Percentiles rank a stretch among this genome's conserved stretches.
phyloP scores from a whole-genome alignment of 169 alveolate genomes.

The Miamiensis avidus region DNA sequence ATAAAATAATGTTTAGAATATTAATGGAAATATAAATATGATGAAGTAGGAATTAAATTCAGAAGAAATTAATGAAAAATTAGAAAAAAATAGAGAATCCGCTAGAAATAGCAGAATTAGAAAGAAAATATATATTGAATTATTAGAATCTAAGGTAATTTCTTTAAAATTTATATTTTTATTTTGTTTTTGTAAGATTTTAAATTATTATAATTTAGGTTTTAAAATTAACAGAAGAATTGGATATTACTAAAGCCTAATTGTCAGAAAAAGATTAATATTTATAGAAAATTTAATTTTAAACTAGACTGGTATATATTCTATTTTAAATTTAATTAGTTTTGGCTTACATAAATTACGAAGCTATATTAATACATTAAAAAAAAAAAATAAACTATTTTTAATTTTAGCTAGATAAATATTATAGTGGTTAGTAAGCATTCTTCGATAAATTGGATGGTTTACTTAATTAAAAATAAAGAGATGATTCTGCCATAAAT shows the following conservation, averaged over 20 bases:
- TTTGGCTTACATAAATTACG: too few relatives aligned
- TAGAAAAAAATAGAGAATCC: conserved; percentile 43
- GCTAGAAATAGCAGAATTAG: conserved; percentile 50
- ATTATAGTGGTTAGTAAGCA: conserved; percentile 7
- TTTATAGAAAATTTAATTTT: conserved; percentile 25
- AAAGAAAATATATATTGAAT: conserved; percentile 48
- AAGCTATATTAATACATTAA: too few relatives aligned
- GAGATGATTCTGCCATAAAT: conserved; percentile 40
- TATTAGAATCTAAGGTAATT: conserved; percentile 27
- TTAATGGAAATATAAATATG: neutral
- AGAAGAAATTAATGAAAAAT: conserved; percentile 30
- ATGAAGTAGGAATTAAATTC: neutral
- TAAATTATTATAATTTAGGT: neutral
- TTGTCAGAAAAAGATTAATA: conserved; percentile 30
- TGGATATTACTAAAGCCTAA: conserved; percentile 28
- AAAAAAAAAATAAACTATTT: too few relatives aligned
- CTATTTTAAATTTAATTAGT: too few relatives aligned
- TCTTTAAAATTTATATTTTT: neutral
- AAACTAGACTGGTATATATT: conserved; percentile 27
- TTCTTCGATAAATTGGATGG: conserved; percentile 31
- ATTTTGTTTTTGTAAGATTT: neutral
- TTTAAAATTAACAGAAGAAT: conserved; percentile 31
- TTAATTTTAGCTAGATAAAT: conserved; percentile 38
- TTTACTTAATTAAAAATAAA: conserved; percentile 5
- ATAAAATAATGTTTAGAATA: too few relatives aligned